Evolutionary conservation across 2,329 filamentous ascomycete genomes (phyloP), one percentile per base, ranked within the genome.

Genomic region (Trichoderma koningiopsis): DNA sequence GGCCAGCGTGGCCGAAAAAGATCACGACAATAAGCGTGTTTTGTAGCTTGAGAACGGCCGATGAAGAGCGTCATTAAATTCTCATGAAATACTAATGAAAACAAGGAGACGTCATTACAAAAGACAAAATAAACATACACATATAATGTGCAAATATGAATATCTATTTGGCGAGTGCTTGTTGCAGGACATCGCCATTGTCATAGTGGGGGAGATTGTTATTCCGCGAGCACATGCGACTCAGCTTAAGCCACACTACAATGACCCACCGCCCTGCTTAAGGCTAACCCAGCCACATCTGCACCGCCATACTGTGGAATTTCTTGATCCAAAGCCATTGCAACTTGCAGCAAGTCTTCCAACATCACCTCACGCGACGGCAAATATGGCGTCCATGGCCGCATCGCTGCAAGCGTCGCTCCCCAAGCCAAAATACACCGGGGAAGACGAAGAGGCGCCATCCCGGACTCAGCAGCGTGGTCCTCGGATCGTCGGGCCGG

Each of bases 401-500:
- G 86, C 88, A 70, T 92, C 93, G 69, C 86, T 98, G 55, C 89
- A 93, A 72, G 89, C 89, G 77, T 90, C 92, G 69, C 85, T 98
- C 55, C 95, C 95, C 4, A 94, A 94, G 79, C 94, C 95, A 19
- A 95, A 92, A 81, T 97, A 97, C 78, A 93, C 91, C 5, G 94
- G 92, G 74, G 93, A 97, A 78, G 90, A 96, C 78, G 94, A 97
- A 78, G 92, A 96, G 76, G 82, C 91, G 40, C 90, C 91, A 29
- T 81, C 85, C 35, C 88, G 91, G 77, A 86, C 91, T 58, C 89
- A 92, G 77, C 89, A 92, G 75, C 89, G 90, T 78, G 93, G 94
- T 71, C 92, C 93, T 49, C 89, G 94, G 78, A 91, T 98, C 72
- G 86, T 98, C 69, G 91, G 90, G 75, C 88, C 91, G 63, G 89